Conservation (phyloP, 2,329 filamentous ascomycete species). For the Colletotrichum chrysophilum region DNA sequence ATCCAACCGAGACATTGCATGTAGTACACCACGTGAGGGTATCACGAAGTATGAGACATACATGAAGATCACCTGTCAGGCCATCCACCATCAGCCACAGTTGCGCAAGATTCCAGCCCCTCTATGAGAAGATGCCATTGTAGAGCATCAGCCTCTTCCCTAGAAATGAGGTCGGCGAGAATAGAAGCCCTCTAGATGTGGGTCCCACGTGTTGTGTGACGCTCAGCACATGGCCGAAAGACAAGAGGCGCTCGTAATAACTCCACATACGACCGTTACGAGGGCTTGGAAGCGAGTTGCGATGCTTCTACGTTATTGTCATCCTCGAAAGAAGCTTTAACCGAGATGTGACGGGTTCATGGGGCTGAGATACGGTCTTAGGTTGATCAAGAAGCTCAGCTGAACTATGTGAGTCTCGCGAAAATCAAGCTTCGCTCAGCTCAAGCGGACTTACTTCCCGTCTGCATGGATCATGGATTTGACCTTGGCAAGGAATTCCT, state of each 20-base stretch:
- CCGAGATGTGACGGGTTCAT: background rate
- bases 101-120: background rate
- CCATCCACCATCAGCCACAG: background rate
- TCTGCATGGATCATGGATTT: background rate
- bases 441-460: background rate
- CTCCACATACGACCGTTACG: background rate
- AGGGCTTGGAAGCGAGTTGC: background rate
- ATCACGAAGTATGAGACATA: background rate
- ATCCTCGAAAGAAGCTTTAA: background rate
- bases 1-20: background rate
- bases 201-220: background rate
- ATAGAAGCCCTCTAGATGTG: background rate
- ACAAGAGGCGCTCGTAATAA: background rate
- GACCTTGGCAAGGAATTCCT: background rate
- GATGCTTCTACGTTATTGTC: background rate
- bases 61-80: background rate
- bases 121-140: background rate
- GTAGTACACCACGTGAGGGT: background rate
- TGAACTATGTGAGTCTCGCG: background rate
- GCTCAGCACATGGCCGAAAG: background rate
- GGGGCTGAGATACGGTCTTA: background rate
- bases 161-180: background rate
- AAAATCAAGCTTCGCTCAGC: background rate
- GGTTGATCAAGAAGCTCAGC: background rate
- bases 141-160: background rate